Percentiles rank a stretch among this genome's conserved stretches.
Evolutionary conservation across 768 basidiomycete species (phyloP).

Genomic region (Phaffia tasmanica): DNA sequence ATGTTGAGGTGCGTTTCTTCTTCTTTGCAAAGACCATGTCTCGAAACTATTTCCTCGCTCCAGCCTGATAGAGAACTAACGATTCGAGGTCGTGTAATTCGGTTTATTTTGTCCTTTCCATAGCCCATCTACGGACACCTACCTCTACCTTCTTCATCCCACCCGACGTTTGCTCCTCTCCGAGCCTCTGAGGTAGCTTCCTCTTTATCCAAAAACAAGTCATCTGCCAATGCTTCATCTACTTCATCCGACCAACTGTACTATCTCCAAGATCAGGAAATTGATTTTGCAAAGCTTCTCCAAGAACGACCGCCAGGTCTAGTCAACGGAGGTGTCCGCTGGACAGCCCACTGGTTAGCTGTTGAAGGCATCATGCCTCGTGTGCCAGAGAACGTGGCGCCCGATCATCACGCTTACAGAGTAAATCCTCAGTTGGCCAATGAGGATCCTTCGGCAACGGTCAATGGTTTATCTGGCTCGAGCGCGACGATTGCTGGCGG

Average conservation of each 20-base stretch:
- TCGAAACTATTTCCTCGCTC: background rate
- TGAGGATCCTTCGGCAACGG: background rate
- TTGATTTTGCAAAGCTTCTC: constrained; percentile 85
- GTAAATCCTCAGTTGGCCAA: background rate
- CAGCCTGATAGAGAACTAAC: background rate
- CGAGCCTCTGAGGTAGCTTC: constrained; percentile 2
- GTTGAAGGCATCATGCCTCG: constrained; percentile 95
- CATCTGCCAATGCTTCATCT: constrained; percentile 24
- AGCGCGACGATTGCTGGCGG: background rate
- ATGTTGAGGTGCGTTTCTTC: constrained; percentile 55
- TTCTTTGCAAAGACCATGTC: background rate
- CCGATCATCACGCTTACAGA: background rate
- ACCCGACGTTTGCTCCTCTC: constrained; percentile 38
- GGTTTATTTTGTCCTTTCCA: background rate
- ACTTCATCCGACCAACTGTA: constrained; percentile 45
- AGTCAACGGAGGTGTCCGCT: constrained; percentile 30
- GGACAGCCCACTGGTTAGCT: constrained; percentile 84
- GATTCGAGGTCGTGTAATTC: background rate
- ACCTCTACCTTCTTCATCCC: constrained; percentile 45
- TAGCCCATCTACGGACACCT: constrained; percentile 76
- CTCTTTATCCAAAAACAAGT: background rate
- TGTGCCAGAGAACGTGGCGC: constrained; percentile 65
- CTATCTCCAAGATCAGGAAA: constrained; percentile 92
- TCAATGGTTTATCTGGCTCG: background rate
- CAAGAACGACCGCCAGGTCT: constrained; percentile 42